A percentile compares a stretch with the other conserved stretches of the same genome.
Conservation (phyloP, 1,139 yeast species). For the Eremothecium coryli region DNA sequence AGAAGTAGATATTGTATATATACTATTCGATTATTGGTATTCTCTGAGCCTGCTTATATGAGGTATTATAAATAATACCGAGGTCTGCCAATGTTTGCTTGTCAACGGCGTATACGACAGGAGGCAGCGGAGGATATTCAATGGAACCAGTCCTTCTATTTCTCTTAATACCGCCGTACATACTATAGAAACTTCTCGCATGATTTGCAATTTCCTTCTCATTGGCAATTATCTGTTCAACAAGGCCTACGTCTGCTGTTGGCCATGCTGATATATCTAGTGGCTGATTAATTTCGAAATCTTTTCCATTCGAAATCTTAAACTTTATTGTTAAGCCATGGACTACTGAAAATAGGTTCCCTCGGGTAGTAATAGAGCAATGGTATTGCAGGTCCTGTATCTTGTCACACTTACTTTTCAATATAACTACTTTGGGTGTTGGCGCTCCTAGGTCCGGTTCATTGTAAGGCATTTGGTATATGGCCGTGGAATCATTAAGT, state of each 20-base stretch:
- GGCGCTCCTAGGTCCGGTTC: conserved; percentile 13
- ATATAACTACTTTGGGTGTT: conserved; percentile 12
- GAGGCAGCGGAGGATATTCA: conserved; percentile 32
- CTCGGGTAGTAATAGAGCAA: conserved; percentile 38
- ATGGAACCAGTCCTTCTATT: conserved; percentile 21
- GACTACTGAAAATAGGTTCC: conserved; percentile 44
- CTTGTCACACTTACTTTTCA: conserved; percentile 18
- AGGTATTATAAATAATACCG: conserved; percentile 14
- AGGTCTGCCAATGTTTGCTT: conserved; percentile 16
- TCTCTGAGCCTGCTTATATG: conserved; percentile 12
- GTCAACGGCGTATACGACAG: conserved; percentile 22
- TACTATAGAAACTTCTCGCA: conserved; percentile 26
- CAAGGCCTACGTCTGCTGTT: conserved; percentile 37
- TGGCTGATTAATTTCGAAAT: conserved; percentile 42
- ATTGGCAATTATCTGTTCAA: conserved; percentile 42
- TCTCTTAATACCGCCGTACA: conserved; percentile 27
- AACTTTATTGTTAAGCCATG: conserved; percentile 44
- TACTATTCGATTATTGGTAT: conserved; percentile 23
- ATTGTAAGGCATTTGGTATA: conserved; percentile 21
- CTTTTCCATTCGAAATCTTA: conserved; percentile 42
- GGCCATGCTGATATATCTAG: conserved; percentile 47
- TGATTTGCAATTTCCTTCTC: conserved; percentile 42
- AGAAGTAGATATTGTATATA: too few relatives aligned
- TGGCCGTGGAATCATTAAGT: conserved; percentile 23
- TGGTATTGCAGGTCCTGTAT: conserved; percentile 32